Evolutionary conservation across 140 eudicot species (phyloP), one percentile per base, ranked within the genome.

Genomic region (Ambrosia hybrid): DNA sequence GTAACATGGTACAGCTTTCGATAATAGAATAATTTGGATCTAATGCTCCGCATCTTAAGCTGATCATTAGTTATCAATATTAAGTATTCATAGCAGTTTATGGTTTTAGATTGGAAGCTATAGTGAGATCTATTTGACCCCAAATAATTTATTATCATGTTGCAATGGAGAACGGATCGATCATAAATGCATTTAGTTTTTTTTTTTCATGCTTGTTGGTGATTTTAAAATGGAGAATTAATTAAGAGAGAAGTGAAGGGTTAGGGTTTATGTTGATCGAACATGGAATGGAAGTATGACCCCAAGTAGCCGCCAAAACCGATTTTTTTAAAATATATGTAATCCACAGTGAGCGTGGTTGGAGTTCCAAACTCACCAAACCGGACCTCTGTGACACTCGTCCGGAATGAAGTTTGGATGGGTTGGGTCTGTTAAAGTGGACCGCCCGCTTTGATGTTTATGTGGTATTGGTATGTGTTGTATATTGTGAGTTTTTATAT

Each of bases 121-220:
- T 11, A 57, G 76, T 52, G 61, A 62, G 83, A 82, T 82, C 78
- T 41, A 57, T 33, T 79, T 83, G 87, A 79, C 84, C 39, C 6
- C 2, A 3, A 65, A 21, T 74, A 77, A 5, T 57, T 70, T 49
- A 81, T 51, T 60, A 15, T 45, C 5, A 21, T 21, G 30, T 37
- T 39, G 65, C 65, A 88, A 81, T 76, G 76, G 75, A 77, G 84
- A 55, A 68, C 89, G 95, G 91, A 81, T 83, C 91, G 17, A 38
- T 33, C 79, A 72, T 78, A 78, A 86, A 66, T 80, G 70, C 60
- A 26, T 49, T 38, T n/a, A 15, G 4, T n/a, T n/a, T 4, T 46
- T n/a, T 41, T 41, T 41, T 7, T 72, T 36, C 68, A 9, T 73
- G 36, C 62, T 51, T 36, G 11, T 73, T 48, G 15, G 34, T 4